These are phyloP conservation scores for Cantharellus cinnabarinus DNA, from an alignment of 768 basidiomycete species.

Conservation along the genomic window DNA sequence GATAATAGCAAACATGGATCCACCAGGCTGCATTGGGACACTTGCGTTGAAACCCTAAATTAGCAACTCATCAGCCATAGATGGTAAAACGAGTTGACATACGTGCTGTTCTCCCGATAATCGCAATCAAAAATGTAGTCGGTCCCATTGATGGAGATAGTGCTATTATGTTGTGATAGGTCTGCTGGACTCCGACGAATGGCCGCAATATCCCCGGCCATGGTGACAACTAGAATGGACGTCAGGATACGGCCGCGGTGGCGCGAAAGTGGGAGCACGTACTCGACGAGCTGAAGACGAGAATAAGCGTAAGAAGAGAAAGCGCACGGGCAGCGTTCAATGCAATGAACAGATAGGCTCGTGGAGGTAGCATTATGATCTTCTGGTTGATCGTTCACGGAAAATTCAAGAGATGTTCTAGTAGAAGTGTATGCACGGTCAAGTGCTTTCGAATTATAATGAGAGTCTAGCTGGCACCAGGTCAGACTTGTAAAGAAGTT, in stretches of 20 bases:
- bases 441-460: neutral
- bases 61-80: neutral
- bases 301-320: conserved; percentile 56
- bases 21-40: conserved; percentile 74
- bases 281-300: conserved; percentile 41
- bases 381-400: too few species aligned
- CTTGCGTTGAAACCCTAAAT: conserved; percentile 12
- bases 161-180: conserved; percentile 12
- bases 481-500: neutral
- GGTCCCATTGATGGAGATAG: conserved; percentile 30
- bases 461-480: neutral
- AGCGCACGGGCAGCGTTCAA: conserved; percentile 63
- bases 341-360: conserved; percentile 34
- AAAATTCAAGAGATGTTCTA: neutral
- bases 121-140: conserved; percentile 34
- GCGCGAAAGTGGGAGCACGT: neutral
- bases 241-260: neutral
- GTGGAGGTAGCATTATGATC: conserved; percentile 3
- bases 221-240: conserved; percentile 26
- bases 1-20: conserved; percentile 79
- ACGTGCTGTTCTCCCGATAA: conserved; percentile 62
- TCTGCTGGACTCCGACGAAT: neutral
- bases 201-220: conserved; percentile 24
- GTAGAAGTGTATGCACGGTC: neutral
- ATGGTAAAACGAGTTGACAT: neutral